phyloP scores from a whole-genome alignment of 176 grass and related monocot species.

The Eleusine coracana region DNA sequence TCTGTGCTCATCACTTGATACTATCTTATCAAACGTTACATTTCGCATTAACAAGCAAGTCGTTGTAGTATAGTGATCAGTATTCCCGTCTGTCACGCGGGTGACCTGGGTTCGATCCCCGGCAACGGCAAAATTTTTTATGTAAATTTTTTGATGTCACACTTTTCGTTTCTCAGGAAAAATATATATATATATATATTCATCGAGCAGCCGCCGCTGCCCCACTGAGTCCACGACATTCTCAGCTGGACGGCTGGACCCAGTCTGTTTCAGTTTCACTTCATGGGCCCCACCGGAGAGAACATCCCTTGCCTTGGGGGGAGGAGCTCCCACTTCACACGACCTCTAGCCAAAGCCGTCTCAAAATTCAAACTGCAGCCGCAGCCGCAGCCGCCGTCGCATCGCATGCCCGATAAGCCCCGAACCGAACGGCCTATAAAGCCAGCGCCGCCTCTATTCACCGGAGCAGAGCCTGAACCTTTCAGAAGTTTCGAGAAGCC shows the following conservation, averaged over 20 bases:
- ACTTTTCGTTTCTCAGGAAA: no score
- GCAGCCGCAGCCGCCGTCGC: neutral
- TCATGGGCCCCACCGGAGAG: no score
- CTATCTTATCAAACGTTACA: no score
- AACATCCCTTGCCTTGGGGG: no score
- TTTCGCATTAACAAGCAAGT: conserved; percentile 17
- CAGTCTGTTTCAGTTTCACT: no score
- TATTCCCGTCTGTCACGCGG: conserved; percentile 96
- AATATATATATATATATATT: no score
- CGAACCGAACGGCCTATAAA: neutral
- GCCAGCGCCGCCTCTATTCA: neutral
- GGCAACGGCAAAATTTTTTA: conserved; percentile 54
- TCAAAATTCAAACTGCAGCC: neutral
- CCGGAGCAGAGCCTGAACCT: neutral
- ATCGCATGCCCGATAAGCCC: neutral
- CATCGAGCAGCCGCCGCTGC: neutral
- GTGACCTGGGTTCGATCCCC: conserved; percentile 94
- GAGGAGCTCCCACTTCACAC: neutral
- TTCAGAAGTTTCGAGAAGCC: conserved; percentile 27
- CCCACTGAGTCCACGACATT: no score
- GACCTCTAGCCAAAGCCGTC: neutral
- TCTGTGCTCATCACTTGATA: no score
- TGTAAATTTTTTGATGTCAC: neutral
- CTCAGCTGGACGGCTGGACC: no score
- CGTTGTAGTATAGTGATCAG: conserved; percentile 93